Conservation (phyloP, 1,139 yeast species). For the Ashbya aceris region DNA sequence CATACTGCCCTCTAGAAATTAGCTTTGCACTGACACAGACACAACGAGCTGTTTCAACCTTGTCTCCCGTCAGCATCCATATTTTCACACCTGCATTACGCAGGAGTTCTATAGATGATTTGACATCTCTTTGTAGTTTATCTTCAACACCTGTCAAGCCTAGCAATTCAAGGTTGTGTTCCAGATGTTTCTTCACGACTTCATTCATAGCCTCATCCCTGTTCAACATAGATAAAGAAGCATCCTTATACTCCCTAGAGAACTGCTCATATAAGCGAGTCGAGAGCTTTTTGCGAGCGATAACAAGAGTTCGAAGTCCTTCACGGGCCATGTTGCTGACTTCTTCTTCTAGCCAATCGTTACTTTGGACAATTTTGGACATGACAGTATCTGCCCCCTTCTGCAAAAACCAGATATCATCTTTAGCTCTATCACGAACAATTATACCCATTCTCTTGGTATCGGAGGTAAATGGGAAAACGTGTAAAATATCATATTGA, state of each 20-base stretch:
- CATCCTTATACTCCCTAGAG: conserved; percentile 53
- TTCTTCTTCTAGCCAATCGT: conserved; percentile 97
- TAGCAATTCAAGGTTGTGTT: conserved; percentile 71
- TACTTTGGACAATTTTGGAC: conserved; percentile 71
- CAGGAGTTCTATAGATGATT: conserved; percentile 80
- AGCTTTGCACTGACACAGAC: conserved; percentile 91
- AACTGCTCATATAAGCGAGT: conserved; percentile 52
- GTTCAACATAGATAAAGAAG: conserved; percentile 68
- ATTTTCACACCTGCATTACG: conserved; percentile 95
- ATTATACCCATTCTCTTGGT: conserved; percentile 95
- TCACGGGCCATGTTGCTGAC: conserved; percentile 97
- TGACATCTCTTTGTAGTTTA: conserved; percentile 81
- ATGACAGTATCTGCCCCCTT: conserved; percentile 98
- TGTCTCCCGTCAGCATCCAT: conserved; percentile 99
- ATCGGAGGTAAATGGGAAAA: conserved; percentile 92
- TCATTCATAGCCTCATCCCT: conserved; percentile 68
- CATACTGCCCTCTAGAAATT: conserved; percentile 87
- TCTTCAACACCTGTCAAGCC: conserved; percentile 98
- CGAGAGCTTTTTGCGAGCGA: conserved; percentile 68
- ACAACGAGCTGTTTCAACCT: conserved; percentile 96
- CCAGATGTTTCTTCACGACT: conserved; percentile 61
- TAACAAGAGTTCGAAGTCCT: conserved; percentile 88
- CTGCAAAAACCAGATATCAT: conserved; percentile 73
- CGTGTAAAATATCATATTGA: conserved; percentile 62
- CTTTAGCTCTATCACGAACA: conserved; percentile 50